phyloP scores from a whole-genome alignment of 2,329 filamentous ascomycete genomes.

The Paradendryphiella salina region DNA sequence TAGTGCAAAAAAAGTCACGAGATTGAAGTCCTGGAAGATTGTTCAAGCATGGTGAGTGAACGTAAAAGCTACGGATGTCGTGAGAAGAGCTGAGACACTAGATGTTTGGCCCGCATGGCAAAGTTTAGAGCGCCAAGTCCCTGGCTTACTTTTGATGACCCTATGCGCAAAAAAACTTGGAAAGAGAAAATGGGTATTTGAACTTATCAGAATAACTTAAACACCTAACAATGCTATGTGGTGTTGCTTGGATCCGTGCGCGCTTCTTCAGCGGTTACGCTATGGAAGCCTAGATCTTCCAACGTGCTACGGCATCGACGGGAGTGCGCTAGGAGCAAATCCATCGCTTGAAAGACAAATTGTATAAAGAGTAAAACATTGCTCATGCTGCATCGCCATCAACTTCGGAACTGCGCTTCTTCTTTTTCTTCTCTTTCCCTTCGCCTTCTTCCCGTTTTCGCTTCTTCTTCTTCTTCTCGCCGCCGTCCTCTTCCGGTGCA shows the following conservation, averaged over 20 bases:
- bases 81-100: conserved; percentile 22
- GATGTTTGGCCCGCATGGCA: conserved; percentile 17
- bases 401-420: conserved; percentile 34
- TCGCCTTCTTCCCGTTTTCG: conserved; percentile 54
- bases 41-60: not conserved
- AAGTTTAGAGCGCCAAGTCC: conserved; percentile 17
- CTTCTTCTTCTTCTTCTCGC: conserved; percentile 56
- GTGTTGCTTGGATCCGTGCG: conserved; percentile 1
- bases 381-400: conserved; percentile 32
- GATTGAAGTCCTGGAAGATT: not conserved
- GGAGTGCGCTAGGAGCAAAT: not conserved
- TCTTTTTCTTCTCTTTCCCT: conserved; percentile 53
- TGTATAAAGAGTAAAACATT: not conserved
- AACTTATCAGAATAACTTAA: conserved; percentile 27
- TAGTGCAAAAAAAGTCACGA: not conserved
- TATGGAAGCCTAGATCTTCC: not conserved
- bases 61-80: conserved; percentile 1
- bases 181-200: conserved; percentile 23
- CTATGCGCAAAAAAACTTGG: not conserved
- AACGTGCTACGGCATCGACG: not conserved
- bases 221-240: conserved; percentile 29
- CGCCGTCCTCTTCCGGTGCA: conserved; percentile 75
- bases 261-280: not conserved
- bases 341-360: not conserved
- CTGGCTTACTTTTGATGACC: conserved; percentile 11